phyloP scores from a whole-genome alignment of 192 early-diverging fungal genomes.

The Coemansia sp. region DNA sequence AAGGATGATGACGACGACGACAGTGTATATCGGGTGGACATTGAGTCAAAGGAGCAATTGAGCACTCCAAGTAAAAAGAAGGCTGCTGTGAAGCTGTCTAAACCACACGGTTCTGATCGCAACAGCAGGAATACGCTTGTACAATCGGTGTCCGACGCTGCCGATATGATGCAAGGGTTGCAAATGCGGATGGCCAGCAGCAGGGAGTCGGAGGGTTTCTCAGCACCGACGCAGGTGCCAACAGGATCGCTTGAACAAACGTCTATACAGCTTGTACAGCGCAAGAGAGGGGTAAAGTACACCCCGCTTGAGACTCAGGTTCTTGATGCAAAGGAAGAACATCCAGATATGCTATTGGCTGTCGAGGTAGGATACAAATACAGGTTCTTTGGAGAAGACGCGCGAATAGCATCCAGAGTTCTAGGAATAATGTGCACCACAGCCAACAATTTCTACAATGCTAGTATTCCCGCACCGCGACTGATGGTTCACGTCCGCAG shows the following conservation, averaged over 20 bases:
- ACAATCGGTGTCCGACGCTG: conserved; percentile 26
- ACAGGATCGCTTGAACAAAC: conserved; percentile 26
- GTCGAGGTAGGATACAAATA: conserved; percentile 97
- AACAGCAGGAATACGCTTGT: conserved; percentile 15
- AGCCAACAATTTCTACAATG: conserved; percentile 78
- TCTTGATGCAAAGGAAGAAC: conserved; percentile 67
- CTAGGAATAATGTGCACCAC: conserved; percentile 80
- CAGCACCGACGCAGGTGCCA: neutral
- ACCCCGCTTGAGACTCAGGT: conserved; percentile 87
- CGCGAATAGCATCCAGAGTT: conserved; percentile 72
- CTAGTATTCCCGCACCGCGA: conserved; percentile 78
- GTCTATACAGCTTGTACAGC: conserved; percentile 43
- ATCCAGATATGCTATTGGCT: conserved; percentile 74
- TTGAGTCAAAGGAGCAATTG: neutral
- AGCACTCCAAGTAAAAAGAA: neutral
- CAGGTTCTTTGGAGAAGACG: conserved; percentile 90
- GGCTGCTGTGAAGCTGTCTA: neutral
- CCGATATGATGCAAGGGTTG: conserved; percentile 26
- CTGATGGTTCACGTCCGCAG: conserved; percentile 80
- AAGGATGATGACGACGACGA: conserved; percentile 4
- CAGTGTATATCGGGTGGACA: neutral
- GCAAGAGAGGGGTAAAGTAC: conserved; percentile 49
- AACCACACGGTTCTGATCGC: conserved; percentile 6
- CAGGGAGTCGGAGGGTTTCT: conserved; percentile 6
- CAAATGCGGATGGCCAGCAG: conserved; percentile 26